phyloP scores from a whole-genome alignment of 2,329 filamentous ascomycete genomes.

The Colletotrichum chrysophilum region DNA sequence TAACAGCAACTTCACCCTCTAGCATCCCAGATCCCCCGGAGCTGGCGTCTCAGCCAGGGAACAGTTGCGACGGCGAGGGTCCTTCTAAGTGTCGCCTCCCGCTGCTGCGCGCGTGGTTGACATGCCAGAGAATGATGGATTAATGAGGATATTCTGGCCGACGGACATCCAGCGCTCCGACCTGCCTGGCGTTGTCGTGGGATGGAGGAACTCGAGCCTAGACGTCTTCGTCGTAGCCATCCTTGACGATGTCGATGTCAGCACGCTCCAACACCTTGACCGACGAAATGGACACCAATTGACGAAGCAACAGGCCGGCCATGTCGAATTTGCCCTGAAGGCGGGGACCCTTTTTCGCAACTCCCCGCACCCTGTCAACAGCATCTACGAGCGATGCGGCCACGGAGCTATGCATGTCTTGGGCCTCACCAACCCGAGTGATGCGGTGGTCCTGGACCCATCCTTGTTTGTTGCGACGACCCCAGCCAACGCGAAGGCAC shows the following conservation, averaged over 20 bases:
- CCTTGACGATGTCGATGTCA: constrained; percentile 87
- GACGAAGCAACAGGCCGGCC: constrained; percentile 62
- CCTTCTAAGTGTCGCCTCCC: constrained; percentile 69
- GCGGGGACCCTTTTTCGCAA: constrained; percentile 83
- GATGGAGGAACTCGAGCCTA: constrained; percentile 91
- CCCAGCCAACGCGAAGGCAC: constrained; percentile 58
- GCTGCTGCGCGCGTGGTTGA: constrained; percentile 42
- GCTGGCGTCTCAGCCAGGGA: constrained; percentile 92
- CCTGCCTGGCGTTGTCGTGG: constrained; percentile 84
- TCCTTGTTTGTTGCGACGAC: constrained; percentile 71
- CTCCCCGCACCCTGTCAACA: constrained; percentile 77
- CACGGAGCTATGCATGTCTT: constrained; percentile 84
- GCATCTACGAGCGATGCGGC: constrained; percentile 86
- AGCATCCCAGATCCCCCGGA: constrained; percentile 83
- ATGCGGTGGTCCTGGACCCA: constrained; percentile 63
- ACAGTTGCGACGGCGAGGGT: constrained; percentile 91
- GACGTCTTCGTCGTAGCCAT: constrained; percentile 92
- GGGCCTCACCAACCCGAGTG: constrained; percentile 75
- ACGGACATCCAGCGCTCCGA: constrained; percentile 78
- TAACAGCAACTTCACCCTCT: constrained; percentile 21
- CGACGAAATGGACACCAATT: background rate
- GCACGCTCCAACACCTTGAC: constrained; percentile 28
- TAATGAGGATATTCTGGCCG: constrained; percentile 99
- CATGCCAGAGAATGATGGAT: constrained; percentile 79
- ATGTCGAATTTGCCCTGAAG: constrained; percentile 87